Conservation (phyloP, 164 flowering plant genomes). For the Vitis rupestris region DNA sequence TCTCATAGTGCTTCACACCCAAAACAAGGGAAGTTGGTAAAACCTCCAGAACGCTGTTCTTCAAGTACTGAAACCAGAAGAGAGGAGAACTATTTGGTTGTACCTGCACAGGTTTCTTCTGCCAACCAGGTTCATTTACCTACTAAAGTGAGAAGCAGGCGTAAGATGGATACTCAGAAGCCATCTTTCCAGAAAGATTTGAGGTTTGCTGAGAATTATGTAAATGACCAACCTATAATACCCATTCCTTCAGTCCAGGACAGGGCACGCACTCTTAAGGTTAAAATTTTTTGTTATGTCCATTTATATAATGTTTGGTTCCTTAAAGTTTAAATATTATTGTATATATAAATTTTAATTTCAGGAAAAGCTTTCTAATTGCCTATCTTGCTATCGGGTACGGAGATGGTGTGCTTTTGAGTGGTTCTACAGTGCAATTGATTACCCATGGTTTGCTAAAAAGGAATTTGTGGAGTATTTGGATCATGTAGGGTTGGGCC, state of each 20-base stretch:
- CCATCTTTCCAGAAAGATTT: conserved; percentile 25
- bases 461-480: conserved; percentile 94
- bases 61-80: conserved; percentile 39
- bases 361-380: conserved; percentile 66
- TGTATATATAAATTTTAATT: conserved; percentile 6
- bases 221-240: conserved; percentile 28
- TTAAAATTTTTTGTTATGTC: conserved; percentile 10
- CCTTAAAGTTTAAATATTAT: neutral
- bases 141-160: conserved; percentile 62
- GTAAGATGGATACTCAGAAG: conserved; percentile 52
- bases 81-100: conserved; percentile 34
- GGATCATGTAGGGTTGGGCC: conserved; percentile 87
- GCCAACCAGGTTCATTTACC: conserved; percentile 41
- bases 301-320: neutral
- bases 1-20: conserved; percentile 32
- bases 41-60: conserved; percentile 38
- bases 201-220: conserved; percentile 32
- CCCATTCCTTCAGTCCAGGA: conserved; percentile 29
- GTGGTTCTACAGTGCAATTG: conserved; percentile 96
- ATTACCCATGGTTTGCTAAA: conserved; percentile 98
- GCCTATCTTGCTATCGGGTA: conserved; percentile 52
- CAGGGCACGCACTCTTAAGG: conserved; percentile 43
- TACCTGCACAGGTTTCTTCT: conserved; percentile 24
- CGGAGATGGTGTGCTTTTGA: conserved; percentile 91
- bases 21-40: conserved; percentile 39